Conservation (phyloP, 768 basidiomycete genomes). For the Lactarius hengduanensis region DNA sequence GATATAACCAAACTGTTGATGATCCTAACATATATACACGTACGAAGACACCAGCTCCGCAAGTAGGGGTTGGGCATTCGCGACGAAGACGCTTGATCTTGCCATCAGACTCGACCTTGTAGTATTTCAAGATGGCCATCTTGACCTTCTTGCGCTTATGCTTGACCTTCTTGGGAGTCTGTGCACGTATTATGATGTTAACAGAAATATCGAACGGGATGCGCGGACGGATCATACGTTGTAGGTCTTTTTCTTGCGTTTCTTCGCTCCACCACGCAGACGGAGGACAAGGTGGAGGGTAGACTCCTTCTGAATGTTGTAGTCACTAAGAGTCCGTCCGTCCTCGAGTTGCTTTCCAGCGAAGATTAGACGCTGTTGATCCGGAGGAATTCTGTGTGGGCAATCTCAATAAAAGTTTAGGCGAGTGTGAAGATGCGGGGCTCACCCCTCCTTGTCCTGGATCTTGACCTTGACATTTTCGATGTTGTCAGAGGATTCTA, state of each 20-base stretch:
- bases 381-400: constrained; percentile 70
- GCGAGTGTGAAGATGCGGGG: constrained; percentile 17
- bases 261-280: constrained; percentile 99
- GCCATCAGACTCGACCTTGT: constrained; percentile 89
- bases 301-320: constrained; percentile 99
- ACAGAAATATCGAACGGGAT: neutral
- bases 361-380: constrained; percentile 98
- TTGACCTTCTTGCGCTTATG: constrained; percentile 76
- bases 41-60: constrained; percentile 84
- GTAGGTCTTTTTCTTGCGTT: constrained; percentile 99
- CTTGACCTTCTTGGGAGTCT: constrained; percentile 28
- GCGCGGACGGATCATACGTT: constrained; percentile 54
- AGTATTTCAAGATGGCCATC: constrained; percentile 99
- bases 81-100: constrained; percentile 99
- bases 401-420: constrained; percentile 18
- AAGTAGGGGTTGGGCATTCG: constrained; percentile 84
- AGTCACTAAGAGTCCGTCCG: constrained; percentile 92
- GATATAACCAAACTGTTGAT: neutral
- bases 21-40: constrained; percentile 33
- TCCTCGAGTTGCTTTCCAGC: constrained; percentile 99
- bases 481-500: constrained; percentile 95
- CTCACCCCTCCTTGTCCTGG: constrained; percentile 94
- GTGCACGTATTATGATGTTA: neutral
- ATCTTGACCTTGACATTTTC: constrained; percentile 99
- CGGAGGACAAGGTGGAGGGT: constrained; percentile 97